phyloP scores from a whole-genome alignment of 139 green algal species.

The Coelastrella sp. region DNA sequence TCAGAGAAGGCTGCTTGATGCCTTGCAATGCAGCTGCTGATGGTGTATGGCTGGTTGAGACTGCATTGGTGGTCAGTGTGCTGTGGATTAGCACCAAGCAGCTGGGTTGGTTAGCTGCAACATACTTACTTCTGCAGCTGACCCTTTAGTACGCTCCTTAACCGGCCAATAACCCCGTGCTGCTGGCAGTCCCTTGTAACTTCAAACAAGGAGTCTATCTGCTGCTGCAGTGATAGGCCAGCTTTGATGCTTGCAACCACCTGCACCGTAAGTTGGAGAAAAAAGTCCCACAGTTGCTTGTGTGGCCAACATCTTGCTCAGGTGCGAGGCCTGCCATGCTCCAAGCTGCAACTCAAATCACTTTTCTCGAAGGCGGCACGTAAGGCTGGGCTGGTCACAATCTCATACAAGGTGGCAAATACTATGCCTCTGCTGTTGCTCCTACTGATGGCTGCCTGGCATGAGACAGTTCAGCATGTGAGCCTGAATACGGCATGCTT shows the following conservation, averaged over 20 bases:
- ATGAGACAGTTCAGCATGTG: too few relatives aligned
- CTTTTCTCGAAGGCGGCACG: too few relatives aligned
- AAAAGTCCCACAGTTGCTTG: not conserved
- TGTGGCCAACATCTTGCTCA: not conserved
- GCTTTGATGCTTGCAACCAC: constrained; percentile 35
- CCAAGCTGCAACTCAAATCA: too few relatives aligned
- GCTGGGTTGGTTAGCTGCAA: not conserved
- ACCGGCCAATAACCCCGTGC: not conserved
- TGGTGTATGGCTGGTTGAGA: not conserved
- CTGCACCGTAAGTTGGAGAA: not conserved
- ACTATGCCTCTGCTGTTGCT: too few relatives aligned
- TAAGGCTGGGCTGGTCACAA: too few relatives aligned
- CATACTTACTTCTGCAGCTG: constrained; percentile 28
- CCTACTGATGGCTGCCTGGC: too few relatives aligned
- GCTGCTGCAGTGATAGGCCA: constrained; percentile 35
- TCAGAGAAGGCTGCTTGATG: too few relatives aligned
- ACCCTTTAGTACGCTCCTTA: constrained; percentile 14
- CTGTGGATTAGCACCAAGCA: not conserved
- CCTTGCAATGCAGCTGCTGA: too few relatives aligned
- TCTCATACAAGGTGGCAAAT: too few relatives aligned
- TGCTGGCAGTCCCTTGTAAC: constrained; percentile 11
- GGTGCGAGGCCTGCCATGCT: too few relatives aligned
- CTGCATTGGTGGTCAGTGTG: not conserved
- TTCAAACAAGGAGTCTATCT: constrained; percentile 11
- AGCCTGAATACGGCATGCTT: too few relatives aligned